Evolutionary conservation across 805 yeast species (phyloP).

Genomic region (Ogataea kodamae): DNA sequence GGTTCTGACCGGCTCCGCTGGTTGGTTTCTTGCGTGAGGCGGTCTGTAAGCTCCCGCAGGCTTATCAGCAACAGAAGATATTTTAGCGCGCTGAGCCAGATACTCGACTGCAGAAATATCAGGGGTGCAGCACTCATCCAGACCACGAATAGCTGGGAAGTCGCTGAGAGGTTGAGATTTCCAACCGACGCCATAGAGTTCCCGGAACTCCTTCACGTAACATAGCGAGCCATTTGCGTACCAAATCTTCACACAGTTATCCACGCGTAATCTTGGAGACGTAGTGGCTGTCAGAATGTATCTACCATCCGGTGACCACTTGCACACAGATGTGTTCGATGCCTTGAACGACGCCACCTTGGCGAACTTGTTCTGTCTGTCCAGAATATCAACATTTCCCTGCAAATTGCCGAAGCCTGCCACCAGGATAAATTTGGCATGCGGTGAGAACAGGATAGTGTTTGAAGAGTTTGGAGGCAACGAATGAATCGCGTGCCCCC

Average conservation of each 20-base stretch:
- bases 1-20: constrained; percentile 42
- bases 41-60: constrained; percentile 94
- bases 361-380: constrained; percentile 79
- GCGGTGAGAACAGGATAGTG: constrained; percentile 89
- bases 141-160: constrained; percentile 53
- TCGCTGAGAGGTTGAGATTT: constrained; percentile 55
- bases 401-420: constrained; percentile 98
- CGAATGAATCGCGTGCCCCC: constrained; percentile 82
- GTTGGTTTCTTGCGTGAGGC: constrained; percentile 71
- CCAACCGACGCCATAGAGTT: constrained; percentile 82
- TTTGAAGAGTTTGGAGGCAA: constrained; percentile 87
- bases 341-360: constrained; percentile 85
- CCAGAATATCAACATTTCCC: constrained; percentile 93
- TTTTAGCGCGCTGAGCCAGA: constrained; percentile 38
- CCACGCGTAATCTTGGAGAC: constrained; percentile 94
- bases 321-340: constrained; percentile 91
- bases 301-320: constrained; percentile 98
- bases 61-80: constrained; percentile 37
- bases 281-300: constrained; percentile 93
- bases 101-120: constrained; percentile 68
- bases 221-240: constrained; percentile 82
- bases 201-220: constrained; percentile 74
- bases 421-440: constrained; percentile 82
- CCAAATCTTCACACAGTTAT: constrained; percentile 93
- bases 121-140: constrained; percentile 58